Evolutionary conservation across 805 yeast species (phyloP).

Genomic region (Kurtzmaniella cleridarum): DNA sequence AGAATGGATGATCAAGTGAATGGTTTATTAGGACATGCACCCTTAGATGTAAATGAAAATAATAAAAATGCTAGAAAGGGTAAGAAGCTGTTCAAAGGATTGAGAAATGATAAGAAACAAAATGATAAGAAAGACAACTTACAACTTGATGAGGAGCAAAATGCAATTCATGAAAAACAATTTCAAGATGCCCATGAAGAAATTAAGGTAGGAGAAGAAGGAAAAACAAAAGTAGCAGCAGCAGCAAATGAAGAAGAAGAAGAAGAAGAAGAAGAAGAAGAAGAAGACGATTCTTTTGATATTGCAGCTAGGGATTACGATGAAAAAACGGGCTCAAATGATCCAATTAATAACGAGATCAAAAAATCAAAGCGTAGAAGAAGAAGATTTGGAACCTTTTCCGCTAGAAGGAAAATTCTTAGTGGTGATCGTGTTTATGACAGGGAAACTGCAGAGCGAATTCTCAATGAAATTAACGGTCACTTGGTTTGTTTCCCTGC

Average conservation of each 20-base stretch:
- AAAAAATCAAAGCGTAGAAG: constrained; percentile 16
- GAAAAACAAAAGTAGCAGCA: not conserved
- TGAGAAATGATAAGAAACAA: constrained; percentile 9
- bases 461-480: constrained; percentile 72
- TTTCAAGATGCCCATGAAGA: constrained; percentile 4
- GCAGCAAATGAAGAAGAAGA: constrained; percentile 2
- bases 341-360: not conserved
- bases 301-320: constrained; percentile 1
- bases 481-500: constrained; percentile 88
- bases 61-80: constrained; percentile 6
- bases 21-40: constrained; percentile 33
- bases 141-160: constrained; percentile 8
- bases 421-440: constrained; percentile 55
- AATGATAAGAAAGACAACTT: constrained; percentile 21
- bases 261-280: constrained; percentile 1
- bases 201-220: not conserved
- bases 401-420: constrained; percentile 27
- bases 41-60: constrained; percentile 12
- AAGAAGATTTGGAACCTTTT: constrained; percentile 33
- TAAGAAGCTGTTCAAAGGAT: constrained; percentile 1
- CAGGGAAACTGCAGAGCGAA: constrained; percentile 68
- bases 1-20: constrained; percentile 15
- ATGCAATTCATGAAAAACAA: not conserved
- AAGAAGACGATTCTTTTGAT: constrained; percentile 3
- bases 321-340: not conserved